These are phyloP conservation scores for Annulohypoxylon maeteangense DNA, from an alignment of 495 filamentous ascomycete genomes.

Conservation along the genomic window DNA sequence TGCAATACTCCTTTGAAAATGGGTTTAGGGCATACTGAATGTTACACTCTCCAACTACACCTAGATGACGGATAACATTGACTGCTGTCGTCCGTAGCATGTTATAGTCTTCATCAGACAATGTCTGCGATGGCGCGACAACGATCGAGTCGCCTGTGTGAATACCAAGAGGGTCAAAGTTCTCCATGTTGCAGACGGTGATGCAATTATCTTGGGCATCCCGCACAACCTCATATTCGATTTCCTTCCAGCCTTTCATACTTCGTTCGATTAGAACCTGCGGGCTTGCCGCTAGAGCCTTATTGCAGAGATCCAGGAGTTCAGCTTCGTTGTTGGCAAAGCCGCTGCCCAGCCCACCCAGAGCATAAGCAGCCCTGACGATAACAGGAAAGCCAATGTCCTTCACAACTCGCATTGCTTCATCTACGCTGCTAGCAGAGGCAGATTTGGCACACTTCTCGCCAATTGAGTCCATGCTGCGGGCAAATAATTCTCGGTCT, in stretches of 20 bases:
- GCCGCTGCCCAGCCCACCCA: slow-evolving; percentile 94
- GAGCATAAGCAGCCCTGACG: slow-evolving; percentile 93
- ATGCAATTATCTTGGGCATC: slow-evolving; percentile 98
- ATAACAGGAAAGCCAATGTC: slow-evolving; percentile 96
- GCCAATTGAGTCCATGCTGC: slow-evolving; percentile 97
- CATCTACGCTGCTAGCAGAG: slow-evolving; percentile 85
- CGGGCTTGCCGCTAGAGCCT: slow-evolving; percentile 92
- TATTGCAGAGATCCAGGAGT: slow-evolving; percentile 89
- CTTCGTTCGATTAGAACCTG: slow-evolving; percentile 96
- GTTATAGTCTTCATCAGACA: slow-evolving; percentile 98
- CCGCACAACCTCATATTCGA: slow-evolving; percentile 98
- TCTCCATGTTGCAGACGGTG: slow-evolving; percentile 99
- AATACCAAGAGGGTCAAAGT: slow-evolving; percentile 97
- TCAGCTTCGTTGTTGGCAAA: slow-evolving; percentile 93
- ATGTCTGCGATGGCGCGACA: slow-evolving; percentile 94
- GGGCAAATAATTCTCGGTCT: slow-evolving; percentile 95
- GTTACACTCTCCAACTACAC: slow-evolving; percentile 98
- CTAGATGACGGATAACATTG: slow-evolving; percentile 96
- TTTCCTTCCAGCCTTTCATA: slow-evolving; percentile 99
- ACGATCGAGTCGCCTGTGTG: slow-evolving; percentile 99
- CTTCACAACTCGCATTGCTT: slow-evolving; percentile 84
- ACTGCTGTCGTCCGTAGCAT: slow-evolving; percentile 99
- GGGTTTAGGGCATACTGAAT: slow-evolving; percentile 98
- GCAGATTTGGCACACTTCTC: slow-evolving; percentile 98
- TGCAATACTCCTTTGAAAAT: slow-evolving; percentile 96